These are phyloP conservation scores for Parathielavia hyrcaniae DNA, from an alignment of 495 filamentous ascomycete species.

Conservation along the genomic window DNA sequence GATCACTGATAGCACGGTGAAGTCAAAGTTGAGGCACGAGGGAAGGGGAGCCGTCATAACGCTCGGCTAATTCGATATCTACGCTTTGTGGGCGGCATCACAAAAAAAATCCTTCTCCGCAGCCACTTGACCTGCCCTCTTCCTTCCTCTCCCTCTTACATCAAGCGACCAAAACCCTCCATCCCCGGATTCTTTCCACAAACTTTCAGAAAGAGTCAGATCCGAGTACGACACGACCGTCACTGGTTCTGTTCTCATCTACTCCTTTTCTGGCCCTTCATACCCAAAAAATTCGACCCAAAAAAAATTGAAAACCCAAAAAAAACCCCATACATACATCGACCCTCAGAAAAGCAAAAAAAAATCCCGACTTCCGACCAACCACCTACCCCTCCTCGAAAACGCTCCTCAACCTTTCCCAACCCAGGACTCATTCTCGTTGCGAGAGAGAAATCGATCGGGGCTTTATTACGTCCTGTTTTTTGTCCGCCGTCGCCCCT, in stretches of 20 bases:
- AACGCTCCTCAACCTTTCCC: slow-evolving; percentile 19
- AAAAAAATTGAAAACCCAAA: slow-evolving; percentile 48
- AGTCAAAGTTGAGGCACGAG: neutral
- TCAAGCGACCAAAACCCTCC: slow-evolving; percentile 30
- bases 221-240: slow-evolving; percentile 29
- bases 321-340: slow-evolving; percentile 38
- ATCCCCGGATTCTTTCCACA: slow-evolving; percentile 28
- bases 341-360: slow-evolving; percentile 19
- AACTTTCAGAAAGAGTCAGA: slow-evolving; percentile 33
- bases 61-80: slow-evolving; percentile 22
- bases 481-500: slow-evolving; percentile 31
- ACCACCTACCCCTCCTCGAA: slow-evolving; percentile 14
- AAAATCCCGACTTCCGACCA: slow-evolving; percentile 21
- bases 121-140: slow-evolving; percentile 27
- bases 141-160: slow-evolving; percentile 21
- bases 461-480: slow-evolving; percentile 18
- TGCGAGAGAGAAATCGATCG: slow-evolving; percentile 16
- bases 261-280: slow-evolving; percentile 30
- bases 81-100: slow-evolving; percentile 9
- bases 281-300: slow-evolving; percentile 34
- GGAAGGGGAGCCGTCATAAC: neutral
- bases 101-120: slow-evolving; percentile 32
- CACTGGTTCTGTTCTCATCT: slow-evolving; percentile 30
- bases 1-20: neutral
- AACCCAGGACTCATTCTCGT: slow-evolving; percentile 18